Evolutionary conservation across 75 land plant genomes (phyloP).

Genomic region (Selaginella tamariscina): DNA sequence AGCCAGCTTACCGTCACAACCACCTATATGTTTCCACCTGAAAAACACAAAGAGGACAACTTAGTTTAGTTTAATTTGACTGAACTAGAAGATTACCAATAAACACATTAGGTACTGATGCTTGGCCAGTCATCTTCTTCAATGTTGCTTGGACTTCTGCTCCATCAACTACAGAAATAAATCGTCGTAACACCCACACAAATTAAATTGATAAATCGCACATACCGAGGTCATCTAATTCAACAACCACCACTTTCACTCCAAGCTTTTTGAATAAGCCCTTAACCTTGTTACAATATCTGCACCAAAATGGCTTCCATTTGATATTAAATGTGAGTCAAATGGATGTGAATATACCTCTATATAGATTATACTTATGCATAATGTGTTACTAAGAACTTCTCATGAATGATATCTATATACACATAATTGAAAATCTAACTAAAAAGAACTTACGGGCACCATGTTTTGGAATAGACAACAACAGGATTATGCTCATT

Average conservation of each 20-base stretch:
- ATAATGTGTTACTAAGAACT: background rate
- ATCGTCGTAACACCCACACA: background rate
- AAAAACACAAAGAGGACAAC: background rate
- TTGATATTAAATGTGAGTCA: background rate
- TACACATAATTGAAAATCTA: too few relatives aligned
- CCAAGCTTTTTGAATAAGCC: constrained; percentile 54
- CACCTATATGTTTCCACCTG: constrained; percentile 80
- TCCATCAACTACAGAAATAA: constrained; percentile 41
- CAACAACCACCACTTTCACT: constrained; percentile 46
- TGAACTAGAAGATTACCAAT: constrained; percentile 36
- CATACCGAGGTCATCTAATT: constrained; percentile 64
- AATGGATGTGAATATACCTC: background rate
- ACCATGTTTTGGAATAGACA: constrained; percentile 73
- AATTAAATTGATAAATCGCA: background rate
- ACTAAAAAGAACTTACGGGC: constrained; percentile 42
- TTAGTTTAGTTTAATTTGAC: background rate
- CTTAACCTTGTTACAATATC: constrained; percentile 65
- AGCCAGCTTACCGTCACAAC: constrained; percentile 46
- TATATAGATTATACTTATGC: too few relatives aligned
- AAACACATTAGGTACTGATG: constrained; percentile 81
- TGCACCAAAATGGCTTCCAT: constrained; percentile 19
- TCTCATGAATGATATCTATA: background rate
- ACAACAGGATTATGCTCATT: constrained; percentile 52
- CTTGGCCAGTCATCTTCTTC: constrained; percentile 62
- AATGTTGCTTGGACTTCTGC: constrained; percentile 58